phyloP scores from a whole-genome alignment of 495 filamentous ascomycete species.

The Parmelia sp. region DNA sequence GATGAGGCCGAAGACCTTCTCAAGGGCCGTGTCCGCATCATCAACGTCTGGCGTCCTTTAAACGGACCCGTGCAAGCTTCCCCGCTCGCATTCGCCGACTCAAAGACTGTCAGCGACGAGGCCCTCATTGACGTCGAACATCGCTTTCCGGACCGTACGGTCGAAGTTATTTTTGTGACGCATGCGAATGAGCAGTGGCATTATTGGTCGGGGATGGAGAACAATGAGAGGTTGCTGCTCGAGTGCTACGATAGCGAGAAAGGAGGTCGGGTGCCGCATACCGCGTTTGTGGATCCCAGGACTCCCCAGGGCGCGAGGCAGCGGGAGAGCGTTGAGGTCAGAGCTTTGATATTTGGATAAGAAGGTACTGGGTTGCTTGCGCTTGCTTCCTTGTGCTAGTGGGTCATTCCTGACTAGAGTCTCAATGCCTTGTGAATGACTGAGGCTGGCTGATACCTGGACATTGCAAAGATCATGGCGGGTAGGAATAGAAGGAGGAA shows the following conservation, averaged over 20 bases:
- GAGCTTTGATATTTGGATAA: conserved; percentile 79
- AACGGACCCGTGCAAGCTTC: conserved; percentile 61
- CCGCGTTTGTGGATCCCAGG: conserved; percentile 69
- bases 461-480: too few relatives aligned
- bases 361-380: too few relatives aligned
- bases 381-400: too few relatives aligned
- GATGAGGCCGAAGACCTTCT: conserved; percentile 54
- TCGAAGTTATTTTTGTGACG: conserved; percentile 69
- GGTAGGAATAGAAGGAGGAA: too few relatives aligned
- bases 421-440: too few relatives aligned
- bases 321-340: conserved; percentile 81
- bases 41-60: conserved; percentile 84
- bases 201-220: conserved; percentile 72
- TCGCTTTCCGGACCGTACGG: conserved; percentile 63
- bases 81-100: conserved; percentile 67
- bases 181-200: conserved; percentile 61
- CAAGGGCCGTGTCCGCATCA: conserved; percentile 62
- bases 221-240: conserved; percentile 67
- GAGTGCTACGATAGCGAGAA: conserved; percentile 74
- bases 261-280: conserved; percentile 68
- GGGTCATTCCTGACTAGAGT: too few relatives aligned
- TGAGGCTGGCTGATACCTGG: too few relatives aligned
- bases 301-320: conserved; percentile 52
- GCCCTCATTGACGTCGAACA: conserved; percentile 70
- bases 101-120: conserved; percentile 48